Base-by-base conservation (phyloP, 1,284 basidiomycete species). In the Fomitopsis pinicola region DNA sequence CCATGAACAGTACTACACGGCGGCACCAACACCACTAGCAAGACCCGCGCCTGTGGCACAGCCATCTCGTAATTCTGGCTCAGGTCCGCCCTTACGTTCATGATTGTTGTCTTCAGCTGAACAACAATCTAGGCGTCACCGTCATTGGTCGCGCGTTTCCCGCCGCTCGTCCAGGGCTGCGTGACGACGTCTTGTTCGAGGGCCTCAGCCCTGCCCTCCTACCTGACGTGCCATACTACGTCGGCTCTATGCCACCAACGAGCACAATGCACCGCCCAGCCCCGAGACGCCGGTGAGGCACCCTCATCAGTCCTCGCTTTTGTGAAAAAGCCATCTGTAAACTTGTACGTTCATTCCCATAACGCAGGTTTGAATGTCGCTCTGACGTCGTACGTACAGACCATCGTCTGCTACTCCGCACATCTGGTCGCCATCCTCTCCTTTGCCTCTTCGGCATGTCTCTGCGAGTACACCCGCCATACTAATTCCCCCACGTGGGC, bases 71-170 rank as follows among this genome's bases (percentile, higher is more conserved):
- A 19, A 22, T 36, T 22, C 1, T 45, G 33, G 17, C 26, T 42
- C 45, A 15, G 36, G 35, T 33, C 19, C 53, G 19, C 14, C 28
- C 22, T 42, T 40, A n/a, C 17, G 48, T 50, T 46, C 22, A 3
- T n/a, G 2, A 14, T 50, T 2, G 9, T 50, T 33, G 19, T 50
- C 26, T 22, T 2, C 14, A 22, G 28, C 48, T 33, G 28, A 30
- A 33, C 36, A 42, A 33, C 54, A 30, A 33, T 45, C 8, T 36
- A 59, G 58, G 40, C 30, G 7, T 15, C 9, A 19, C 17, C 7
- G 19, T 40, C 30, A 50, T 38, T 9, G 56, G 60, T 14, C 48
- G 60, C 10, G 17, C 50, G 8, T 61, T 58, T 35, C 60, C 60
- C 38, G 48, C 50, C 17, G 48, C 45, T 9, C 45, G 38, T 9